Evolutionary conservation across 805 yeast genomes (phyloP).

Genomic region (Starmerella potacharoeniae): DNA sequence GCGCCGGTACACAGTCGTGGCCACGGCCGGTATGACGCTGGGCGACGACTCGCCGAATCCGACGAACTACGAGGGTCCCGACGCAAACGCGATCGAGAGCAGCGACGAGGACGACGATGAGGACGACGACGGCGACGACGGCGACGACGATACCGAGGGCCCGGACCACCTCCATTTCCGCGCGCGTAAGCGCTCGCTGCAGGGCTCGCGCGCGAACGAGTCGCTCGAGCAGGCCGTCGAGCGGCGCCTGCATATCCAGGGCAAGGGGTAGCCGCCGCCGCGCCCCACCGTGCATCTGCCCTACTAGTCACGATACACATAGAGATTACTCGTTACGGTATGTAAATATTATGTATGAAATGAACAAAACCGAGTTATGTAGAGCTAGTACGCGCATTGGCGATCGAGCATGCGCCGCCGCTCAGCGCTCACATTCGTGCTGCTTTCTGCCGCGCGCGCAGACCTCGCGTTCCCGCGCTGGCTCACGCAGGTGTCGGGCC

Average conservation of each 20-base stretch:
- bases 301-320: neutral
- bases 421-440: neutral
- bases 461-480: slow-evolving; percentile 51
- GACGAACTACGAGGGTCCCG: neutral
- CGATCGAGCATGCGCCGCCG: too few relatives aligned
- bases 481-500: slow-evolving; percentile 64
- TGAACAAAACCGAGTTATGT: neutral
- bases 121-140: slow-evolving; percentile 6
- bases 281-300: neutral
- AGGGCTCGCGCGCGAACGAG: neutral
- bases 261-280: neutral
- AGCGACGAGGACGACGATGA: slow-evolving; percentile 7
- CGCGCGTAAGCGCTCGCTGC: neutral
- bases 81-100: slow-evolving; percentile 1
- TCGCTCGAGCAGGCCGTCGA: slow-evolving; percentile 6
- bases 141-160: neutral
- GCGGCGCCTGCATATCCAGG: neutral
- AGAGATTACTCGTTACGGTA: neutral
- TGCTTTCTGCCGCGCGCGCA: neutral
- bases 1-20: slow-evolving; percentile 24
- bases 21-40: slow-evolving; percentile 21
- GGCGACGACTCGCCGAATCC: slow-evolving; percentile 15
- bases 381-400: too few relatives aligned
- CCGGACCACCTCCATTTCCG: neutral
- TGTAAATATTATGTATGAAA: neutral